Percentiles rank a stretch among this genome's conserved stretches.
Evolutionary conservation across 2,329 filamentous ascomycete species (phyloP).

Genomic region (Aureobasidium sp.): DNA sequence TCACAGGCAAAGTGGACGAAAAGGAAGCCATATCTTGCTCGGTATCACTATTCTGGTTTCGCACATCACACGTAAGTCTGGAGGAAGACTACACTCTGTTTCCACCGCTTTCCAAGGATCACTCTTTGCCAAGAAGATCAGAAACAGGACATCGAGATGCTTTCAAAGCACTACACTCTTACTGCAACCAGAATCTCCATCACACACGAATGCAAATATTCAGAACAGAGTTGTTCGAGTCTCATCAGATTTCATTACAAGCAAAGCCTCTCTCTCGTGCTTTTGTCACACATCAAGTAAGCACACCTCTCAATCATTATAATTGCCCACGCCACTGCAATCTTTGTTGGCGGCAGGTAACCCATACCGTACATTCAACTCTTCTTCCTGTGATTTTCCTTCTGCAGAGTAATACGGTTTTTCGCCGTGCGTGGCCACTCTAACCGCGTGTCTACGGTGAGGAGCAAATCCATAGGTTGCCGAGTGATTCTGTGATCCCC

Average conservation of each 20-base stretch:
- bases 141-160: too few species aligned
- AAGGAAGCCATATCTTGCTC: too few species aligned
- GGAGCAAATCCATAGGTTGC: constrained; percentile 52
- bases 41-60: too few species aligned
- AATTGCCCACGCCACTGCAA: constrained; percentile 49
- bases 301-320: constrained; percentile 42
- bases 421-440: constrained; percentile 43
- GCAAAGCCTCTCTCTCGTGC: not conserved
- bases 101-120: too few species aligned
- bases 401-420: constrained; percentile 36
- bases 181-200: too few species aligned
- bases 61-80: too few species aligned
- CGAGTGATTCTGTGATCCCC: not conserved
- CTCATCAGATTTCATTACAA: not conserved
- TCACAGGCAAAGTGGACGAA: too few species aligned
- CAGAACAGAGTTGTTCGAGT: not conserved
- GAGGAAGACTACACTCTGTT: too few species aligned
- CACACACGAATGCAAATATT: too few species aligned
- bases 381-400: constrained; percentile 50
- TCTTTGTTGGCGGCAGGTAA: constrained; percentile 50
- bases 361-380: constrained; percentile 41
- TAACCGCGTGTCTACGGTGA: constrained; percentile 49
- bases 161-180: too few species aligned
- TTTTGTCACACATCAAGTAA: too few species aligned
- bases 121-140: too few species aligned